Base-by-base conservation (phyloP, 495 filamentous ascomycete species). In the Neurospora sp. region DNA sequence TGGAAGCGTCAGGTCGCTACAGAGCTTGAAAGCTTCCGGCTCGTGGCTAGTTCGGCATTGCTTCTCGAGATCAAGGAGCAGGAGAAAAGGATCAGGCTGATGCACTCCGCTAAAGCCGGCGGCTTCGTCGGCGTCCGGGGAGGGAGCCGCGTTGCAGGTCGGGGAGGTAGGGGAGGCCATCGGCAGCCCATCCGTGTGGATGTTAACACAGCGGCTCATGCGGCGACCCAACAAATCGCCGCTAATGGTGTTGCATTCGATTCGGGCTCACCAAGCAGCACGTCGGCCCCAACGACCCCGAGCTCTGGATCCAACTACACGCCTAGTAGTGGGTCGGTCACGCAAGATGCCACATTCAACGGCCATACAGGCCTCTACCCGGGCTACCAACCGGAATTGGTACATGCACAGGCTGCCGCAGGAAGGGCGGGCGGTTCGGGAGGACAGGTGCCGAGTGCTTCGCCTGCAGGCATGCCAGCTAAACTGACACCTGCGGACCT, bases 41-140 rank as follows among this genome's bases (percentile, higher is more conserved):
- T 86, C 10, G 75, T 85, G 14, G 82, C 83, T 8, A 82, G 81
- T 3, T 78, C 81, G 27, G 80, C 80, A 11, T 75, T 83, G 14
- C 23, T 83, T 38, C 72, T 78, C 6, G 84, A 86, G 73, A 70
- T 86, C 7, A 75, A 77, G 4, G 6, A 7, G 0, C 59, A 77
- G 1, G 74, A 75, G 62, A 70, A 18, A 18, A 12, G 11, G 71
- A 39, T 27, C 27, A 72, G 44, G 14, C 38, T 41, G 31, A 70
- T 14, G 62, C 11, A 27, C 4, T 14, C 42, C 39, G 46, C 71
- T 3, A 46, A 38, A 42, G 1, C 1, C 12, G 54, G 70, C 18
- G 59, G 70, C 0, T 70, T 69, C 6, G 54, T 71, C 7, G 70
- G 62, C 5, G 54, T 74, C 11, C 37, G 40, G 23, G 37, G 42